phyloP scores from a whole-genome alignment of 192 early-diverging fungal species.

The Coemansia sp. region DNA sequence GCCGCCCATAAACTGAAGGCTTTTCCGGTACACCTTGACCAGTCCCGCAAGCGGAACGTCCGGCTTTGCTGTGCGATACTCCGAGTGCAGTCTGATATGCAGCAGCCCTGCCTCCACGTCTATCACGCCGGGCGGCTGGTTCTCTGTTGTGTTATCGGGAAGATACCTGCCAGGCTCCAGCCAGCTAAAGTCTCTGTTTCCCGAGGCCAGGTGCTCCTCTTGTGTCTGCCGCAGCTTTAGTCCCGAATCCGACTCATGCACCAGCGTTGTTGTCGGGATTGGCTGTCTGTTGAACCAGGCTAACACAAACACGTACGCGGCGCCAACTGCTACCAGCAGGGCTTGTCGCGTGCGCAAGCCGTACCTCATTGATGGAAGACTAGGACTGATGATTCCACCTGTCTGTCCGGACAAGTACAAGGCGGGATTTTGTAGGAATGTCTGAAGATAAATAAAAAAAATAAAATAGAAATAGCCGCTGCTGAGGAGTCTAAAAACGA shows the following conservation, averaged over 20 bases:
- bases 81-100: conserved; percentile 45
- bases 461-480: background rate
- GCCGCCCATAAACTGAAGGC: conserved; percentile 22
- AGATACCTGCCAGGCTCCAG: conserved; percentile 38
- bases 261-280: conserved; percentile 47
- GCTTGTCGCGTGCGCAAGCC: conserved; percentile 45
- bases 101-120: conserved; percentile 37
- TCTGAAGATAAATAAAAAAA: background rate
- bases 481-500: background rate
- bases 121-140: conserved; percentile 17
- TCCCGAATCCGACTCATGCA: conserved; percentile 36
- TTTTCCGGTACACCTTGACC: conserved; percentile 48
- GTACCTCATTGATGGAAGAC: conserved; percentile 26
- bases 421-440: background rate
- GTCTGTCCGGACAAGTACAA: background rate
- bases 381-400: background rate
- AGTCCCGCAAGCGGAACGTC: conserved; percentile 40
- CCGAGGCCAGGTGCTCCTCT: conserved; percentile 20
- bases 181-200: conserved; percentile 44
- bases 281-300: conserved; percentile 55
- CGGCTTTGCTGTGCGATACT: conserved; percentile 33
- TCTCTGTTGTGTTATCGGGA: background rate
- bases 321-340: conserved; percentile 44
- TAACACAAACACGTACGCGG: conserved; percentile 42
- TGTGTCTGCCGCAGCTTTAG: conserved; percentile 31